Conservation (phyloP, 2,329 filamentous ascomycete genomes). For the Bretziella fagacearum region DNA sequence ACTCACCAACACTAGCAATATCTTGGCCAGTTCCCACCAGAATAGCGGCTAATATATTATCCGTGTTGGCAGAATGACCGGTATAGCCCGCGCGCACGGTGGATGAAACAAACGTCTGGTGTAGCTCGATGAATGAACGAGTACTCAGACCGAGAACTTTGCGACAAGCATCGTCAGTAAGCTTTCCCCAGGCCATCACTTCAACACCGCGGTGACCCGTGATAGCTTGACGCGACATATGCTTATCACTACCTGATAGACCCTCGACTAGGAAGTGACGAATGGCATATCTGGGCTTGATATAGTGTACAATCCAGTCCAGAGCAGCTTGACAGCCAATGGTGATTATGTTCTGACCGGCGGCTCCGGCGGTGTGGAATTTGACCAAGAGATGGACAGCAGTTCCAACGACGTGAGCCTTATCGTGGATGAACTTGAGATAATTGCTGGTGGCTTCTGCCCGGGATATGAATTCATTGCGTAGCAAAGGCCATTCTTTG, state of each 20-base stretch:
- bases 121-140: not conserved
- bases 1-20: slow-evolving; percentile 1
- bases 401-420: not conserved
- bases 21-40: slow-evolving; percentile 7
- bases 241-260: not conserved
- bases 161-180: slow-evolving; percentile 2
- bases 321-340: not conserved
- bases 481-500: slow-evolving; percentile 1
- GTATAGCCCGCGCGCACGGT: not conserved
- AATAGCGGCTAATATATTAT: slow-evolving; percentile 5
- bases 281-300: not conserved
- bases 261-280: not conserved
- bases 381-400: not conserved
- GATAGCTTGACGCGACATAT: not conserved
- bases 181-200: slow-evolving; percentile 7
- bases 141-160: not conserved
- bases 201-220: not conserved
- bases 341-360: slow-evolving; percentile 9
- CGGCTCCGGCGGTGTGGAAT: not conserved
- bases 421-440: not conserved
- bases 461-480: not conserved
- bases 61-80: not conserved
- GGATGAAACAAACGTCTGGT: not conserved
- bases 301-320: not conserved
- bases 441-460: slow-evolving; percentile 3